phyloP scores from a whole-genome alignment of 768 basidiomycete genomes.

The Russula dissimulans region DNA sequence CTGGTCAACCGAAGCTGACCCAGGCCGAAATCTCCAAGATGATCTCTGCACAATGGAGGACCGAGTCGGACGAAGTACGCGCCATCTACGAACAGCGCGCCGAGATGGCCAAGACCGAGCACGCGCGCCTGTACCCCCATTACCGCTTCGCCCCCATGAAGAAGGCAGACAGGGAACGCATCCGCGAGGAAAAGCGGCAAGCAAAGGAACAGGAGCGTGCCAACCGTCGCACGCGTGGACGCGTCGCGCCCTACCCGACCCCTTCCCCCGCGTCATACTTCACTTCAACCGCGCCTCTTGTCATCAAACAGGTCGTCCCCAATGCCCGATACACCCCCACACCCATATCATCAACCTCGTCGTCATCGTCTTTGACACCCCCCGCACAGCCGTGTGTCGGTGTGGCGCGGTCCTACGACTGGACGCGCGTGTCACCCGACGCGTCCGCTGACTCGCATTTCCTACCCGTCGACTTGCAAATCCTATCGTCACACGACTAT shows the following conservation, averaged over 20 bases:
- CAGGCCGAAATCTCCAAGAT: constrained; percentile 37
- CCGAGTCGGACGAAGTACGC: constrained; percentile 30
- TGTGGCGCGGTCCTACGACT: background rate
- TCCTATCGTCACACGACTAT: background rate
- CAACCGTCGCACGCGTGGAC: background rate
- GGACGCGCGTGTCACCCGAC: constrained; percentile 3
- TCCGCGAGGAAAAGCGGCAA: constrained; percentile 12
- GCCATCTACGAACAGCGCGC: constrained; percentile 11
- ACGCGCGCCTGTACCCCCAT: constrained; percentile 13
- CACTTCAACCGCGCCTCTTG: background rate
- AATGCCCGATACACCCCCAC: background rate
- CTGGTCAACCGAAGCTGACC: constrained; percentile 24
- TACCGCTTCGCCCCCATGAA: constrained; percentile 19
- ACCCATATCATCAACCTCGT: background rate
- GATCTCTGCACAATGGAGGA: constrained; percentile 34
- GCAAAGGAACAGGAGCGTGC: constrained; percentile 15
- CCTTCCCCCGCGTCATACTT: constrained; percentile 1
- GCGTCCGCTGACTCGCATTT: background rate
- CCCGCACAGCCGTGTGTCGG: background rate
- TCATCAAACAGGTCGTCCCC: background rate
- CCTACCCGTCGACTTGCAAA: background rate
- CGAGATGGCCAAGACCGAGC: constrained; percentile 16
- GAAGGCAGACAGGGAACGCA: constrained; percentile 15
- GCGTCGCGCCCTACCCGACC: constrained; percentile 5
- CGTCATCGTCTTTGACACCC: background rate